A percentile compares a stretch with the other conserved stretches of the same genome.
Conservation (phyloP, 2,329 filamentous ascomycete genomes). For the Diaporthe longicolla region DNA sequence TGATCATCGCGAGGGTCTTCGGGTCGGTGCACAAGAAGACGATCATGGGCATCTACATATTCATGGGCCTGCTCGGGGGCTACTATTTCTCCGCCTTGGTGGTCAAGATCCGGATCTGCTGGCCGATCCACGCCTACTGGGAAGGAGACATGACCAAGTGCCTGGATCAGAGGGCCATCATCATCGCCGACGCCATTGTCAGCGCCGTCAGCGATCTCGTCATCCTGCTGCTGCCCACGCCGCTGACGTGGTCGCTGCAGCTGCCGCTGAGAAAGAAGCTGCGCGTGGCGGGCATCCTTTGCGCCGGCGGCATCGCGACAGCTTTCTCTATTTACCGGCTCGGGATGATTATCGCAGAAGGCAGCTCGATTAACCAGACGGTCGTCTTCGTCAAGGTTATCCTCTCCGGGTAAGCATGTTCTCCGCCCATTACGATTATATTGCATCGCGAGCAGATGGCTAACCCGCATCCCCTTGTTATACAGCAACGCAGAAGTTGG, state of each 20-base stretch:
- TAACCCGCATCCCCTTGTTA: background rate
- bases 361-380: slow-evolving; percentile 47
- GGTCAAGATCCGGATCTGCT: slow-evolving; percentile 49
- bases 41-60: slow-evolving; percentile 55
- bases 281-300: slow-evolving; percentile 49
- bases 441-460: background rate
- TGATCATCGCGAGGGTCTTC: slow-evolving; percentile 60
- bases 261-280: slow-evolving; percentile 50
- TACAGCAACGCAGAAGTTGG: slow-evolving; percentile 50
- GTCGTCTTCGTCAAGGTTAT: slow-evolving; percentile 49
- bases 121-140: slow-evolving; percentile 59
- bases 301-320: slow-evolving; percentile 52
- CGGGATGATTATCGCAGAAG: slow-evolving; percentile 46
- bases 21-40: slow-evolving; percentile 56
- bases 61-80: slow-evolving; percentile 54
- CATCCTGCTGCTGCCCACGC: slow-evolving; percentile 35
- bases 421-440: background rate
- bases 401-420: slow-evolving; percentile 45
- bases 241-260: slow-evolving; percentile 51
- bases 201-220: slow-evolving; percentile 36
- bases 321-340: slow-evolving; percentile 51
- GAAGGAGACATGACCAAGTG: slow-evolving; percentile 49
- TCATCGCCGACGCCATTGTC: slow-evolving; percentile 49
- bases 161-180: slow-evolving; percentile 53
- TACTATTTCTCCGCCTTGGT: slow-evolving; percentile 53